Base-by-base conservation (phyloP, 2,329 filamentous ascomycete species). In the Cucurbitaria berberidis region DNA sequence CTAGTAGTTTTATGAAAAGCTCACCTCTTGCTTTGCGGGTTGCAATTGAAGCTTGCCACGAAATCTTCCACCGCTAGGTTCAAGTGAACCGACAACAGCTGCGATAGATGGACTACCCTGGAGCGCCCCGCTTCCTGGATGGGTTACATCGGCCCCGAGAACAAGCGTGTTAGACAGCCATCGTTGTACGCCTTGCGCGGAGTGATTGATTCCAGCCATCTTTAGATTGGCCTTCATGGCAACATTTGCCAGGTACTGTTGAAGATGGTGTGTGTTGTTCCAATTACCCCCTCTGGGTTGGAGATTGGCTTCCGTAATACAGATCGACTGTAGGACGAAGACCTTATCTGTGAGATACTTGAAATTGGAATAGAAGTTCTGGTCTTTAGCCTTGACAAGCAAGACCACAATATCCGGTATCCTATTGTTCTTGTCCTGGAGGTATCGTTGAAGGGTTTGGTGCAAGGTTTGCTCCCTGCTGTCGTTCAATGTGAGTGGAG, bases 61-160 rank as follows among this genome's bases (percentile, higher is more conserved):
- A 32, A 66, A 80, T 11, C 66, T 67, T 0, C 59, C 60, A 11
- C 64, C 71, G 0, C 55, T 16, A 0, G 47, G 16, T 41, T 79
- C 75, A 3, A 73, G 53, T 26, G 72, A 77, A 5, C 73, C 77
- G 8, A 80, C 78, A 2, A 80, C 60, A 1, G 70, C 70, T 1
- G 77, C 76, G 15, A 80, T 72, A 0, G 75, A 78, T 0, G 77
- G 77, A 0, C 59, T 64, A 7, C 62, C 64, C 1, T 24, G 8
- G 1, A 67, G 18, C 1, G 64, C 47, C 1, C 54, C 61, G 0
- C 46, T 22, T 1, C 62, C 61, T 0, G 78, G 75, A 55, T 81
- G 79, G 0, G 74, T 75, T 0, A 80, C 73, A 53, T 82, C 80
- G 6, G 30, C 30, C 3, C 30, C 30, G 2, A 34, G 13, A 15